Conservation (phyloP, 179 eudicot genomes). For the Carnegiea gigantea region DNA sequence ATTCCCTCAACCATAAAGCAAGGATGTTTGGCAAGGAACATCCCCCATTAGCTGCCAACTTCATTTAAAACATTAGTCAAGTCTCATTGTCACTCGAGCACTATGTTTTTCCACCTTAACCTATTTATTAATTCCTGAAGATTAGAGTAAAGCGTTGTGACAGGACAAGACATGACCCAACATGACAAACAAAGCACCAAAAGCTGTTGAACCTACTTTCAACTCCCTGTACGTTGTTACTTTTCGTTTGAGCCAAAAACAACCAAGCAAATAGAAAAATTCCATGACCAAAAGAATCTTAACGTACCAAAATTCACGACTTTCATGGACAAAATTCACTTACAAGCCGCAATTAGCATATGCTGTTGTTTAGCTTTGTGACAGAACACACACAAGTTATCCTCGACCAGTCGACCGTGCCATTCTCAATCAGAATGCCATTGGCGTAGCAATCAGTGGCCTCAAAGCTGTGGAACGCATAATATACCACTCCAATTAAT, state of each 20-base stretch:
- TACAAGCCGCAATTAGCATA: neutral
- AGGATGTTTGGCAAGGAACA: neutral
- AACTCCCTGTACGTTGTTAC: neutral
- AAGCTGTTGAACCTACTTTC: neutral
- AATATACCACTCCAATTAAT: too few species aligned
- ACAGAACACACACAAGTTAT: too few species aligned
- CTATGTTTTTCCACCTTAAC: neutral
- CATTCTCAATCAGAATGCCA: too few species aligned
- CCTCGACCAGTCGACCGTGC: too few species aligned
- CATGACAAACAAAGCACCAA: neutral
- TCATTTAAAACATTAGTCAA: too few species aligned
- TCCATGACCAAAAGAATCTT: neutral
- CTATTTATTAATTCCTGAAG: neutral
- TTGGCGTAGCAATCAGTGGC: too few species aligned
- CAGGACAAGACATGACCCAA: neutral
- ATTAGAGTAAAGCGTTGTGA: neutral
- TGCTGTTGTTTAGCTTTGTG: too few species aligned
- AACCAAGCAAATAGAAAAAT: neutral
- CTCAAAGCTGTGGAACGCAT: too few species aligned
- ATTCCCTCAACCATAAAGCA: neutral
- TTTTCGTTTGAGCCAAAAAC: neutral
- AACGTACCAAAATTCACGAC: neutral
- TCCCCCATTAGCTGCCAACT: neutral
- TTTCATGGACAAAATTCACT: neutral
- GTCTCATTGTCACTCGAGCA: too few species aligned